Evolutionary conservation across 2,329 filamentous ascomycete species (phyloP), one percentile per base, ranked within the genome.

Genomic region (Diplodia scrobiculata): DNA sequence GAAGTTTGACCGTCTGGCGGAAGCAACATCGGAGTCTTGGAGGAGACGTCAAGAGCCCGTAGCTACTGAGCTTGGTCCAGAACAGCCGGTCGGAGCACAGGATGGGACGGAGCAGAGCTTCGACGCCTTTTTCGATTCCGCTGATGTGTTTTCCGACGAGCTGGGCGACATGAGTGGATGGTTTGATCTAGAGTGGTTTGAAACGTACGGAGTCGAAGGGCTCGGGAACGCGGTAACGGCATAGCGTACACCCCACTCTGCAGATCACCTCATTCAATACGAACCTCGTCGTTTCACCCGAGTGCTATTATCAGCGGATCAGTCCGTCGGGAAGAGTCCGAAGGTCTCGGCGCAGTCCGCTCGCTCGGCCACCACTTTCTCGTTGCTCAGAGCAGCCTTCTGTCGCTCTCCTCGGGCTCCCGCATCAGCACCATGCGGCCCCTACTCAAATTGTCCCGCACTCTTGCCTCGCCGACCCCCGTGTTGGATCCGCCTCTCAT

Each of bases 401-500:
- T 17, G 17, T 19, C 55, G 14, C 17, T 47, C 14, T 47, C 5
- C 38, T 19, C 25, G 48, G 52, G 41, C 55, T 34, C 25, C 38
- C 19, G 10, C 32, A 34, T 11, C 34, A 32, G 13, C 38, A 60
- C 38, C 38, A 60, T 60, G 55, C 55, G 17, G 17, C 41, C 25
- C 17, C 55, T 41, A 25, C 13, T 19, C 4, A 13, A 25, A 19
- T 21, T 14, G 6, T 13, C 55, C 9, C 55, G 55, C 1, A 34
- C 9, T 2, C 36, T 50, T 13, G 29, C 58, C 25, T 62, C 45
- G 29, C 48, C n/a, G 1, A 17, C 45, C 21, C 54, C 53, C 19
- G 80, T 76, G 3, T 75, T 83, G 53, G 77, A 82, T 1, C 79
- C 81, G 3, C 82, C 82, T 0, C 38, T 80, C 3, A 79, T 84